Conservation (phyloP, 805 yeast species). For the Candida dajiaensis region DNA sequence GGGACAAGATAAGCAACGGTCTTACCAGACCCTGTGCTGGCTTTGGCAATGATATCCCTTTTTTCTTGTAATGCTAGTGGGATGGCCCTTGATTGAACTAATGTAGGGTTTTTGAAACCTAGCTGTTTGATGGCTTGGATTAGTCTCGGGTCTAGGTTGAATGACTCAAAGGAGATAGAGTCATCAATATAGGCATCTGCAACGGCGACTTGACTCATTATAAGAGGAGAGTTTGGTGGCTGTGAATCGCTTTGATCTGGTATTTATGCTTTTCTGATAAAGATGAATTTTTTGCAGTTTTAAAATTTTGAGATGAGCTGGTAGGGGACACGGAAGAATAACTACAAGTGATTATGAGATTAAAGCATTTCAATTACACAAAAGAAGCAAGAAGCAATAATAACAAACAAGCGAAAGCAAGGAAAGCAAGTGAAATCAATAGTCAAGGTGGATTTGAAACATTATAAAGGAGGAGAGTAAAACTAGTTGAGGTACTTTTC, state of each 20-base stretch:
- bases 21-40: constrained; percentile 94
- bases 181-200: constrained; percentile 70
- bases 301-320: not conserved
- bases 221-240: not conserved
- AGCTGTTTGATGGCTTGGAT: constrained; percentile 75
- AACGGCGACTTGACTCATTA: constrained; percentile 36
- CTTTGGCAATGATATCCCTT: constrained; percentile 89
- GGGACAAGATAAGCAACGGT: constrained; percentile 90
- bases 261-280: not conserved
- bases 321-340: not conserved
- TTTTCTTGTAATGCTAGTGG: constrained; percentile 87
- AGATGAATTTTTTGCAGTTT: not conserved
- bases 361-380: not conserved
- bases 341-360: too few relatives aligned
- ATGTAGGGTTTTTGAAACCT: constrained; percentile 82
- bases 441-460: not conserved
- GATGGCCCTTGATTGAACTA: constrained; percentile 86
- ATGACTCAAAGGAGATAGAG: constrained; percentile 61
- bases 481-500: not conserved
- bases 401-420: not conserved
- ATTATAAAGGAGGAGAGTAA: not conserved
- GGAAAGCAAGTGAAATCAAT: not conserved
- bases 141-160: constrained; percentile 77
- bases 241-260: not conserved
- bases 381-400: too few relatives aligned